A percentile compares a stretch with the other conserved stretches of the same genome.
Evolutionary conservation across 257 asterid species (phyloP).

Genomic region (Primulina eburnea): DNA sequence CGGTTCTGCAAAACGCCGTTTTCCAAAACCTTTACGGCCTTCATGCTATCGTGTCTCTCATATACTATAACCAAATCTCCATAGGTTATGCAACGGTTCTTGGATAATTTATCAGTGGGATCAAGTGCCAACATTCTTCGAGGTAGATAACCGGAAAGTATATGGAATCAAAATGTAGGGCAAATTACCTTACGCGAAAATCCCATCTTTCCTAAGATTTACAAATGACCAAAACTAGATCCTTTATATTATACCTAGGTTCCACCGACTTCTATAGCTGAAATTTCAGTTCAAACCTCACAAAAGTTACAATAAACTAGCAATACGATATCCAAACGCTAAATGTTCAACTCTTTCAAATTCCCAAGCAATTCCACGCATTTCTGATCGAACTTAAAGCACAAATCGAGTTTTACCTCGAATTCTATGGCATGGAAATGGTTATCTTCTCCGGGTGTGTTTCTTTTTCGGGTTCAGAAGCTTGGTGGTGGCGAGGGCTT

Average conservation of each 20-base stretch:
- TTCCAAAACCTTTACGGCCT: conserved; percentile 61
- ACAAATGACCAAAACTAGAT: too few species aligned
- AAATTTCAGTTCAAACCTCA: too few species aligned
- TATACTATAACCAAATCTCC: conserved; percentile 88
- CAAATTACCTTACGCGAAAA: background rate
- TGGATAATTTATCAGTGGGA: conserved; percentile 47
- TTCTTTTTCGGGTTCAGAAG: background rate
- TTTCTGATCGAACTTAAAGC: background rate
- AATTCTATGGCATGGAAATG: background rate
- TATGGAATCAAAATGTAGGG: background rate
- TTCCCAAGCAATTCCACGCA: background rate
- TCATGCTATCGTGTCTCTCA: conserved; percentile 77
- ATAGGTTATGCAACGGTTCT: conserved; percentile 49
- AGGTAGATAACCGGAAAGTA: background rate
- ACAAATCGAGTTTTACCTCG: background rate
- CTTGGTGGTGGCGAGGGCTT: background rate
- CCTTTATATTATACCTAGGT: too few species aligned
- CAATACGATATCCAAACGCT: too few species aligned
- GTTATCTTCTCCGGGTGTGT: background rate
- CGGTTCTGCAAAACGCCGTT: conserved; percentile 75
- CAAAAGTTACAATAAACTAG: background rate
- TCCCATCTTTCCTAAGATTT: background rate
- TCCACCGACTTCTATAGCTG: background rate
- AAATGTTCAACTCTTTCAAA: background rate
- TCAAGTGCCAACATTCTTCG: conserved; percentile 48